phyloP scores from a whole-genome alignment of 331 rosid genomes.

The Acacia concinna region DNA sequence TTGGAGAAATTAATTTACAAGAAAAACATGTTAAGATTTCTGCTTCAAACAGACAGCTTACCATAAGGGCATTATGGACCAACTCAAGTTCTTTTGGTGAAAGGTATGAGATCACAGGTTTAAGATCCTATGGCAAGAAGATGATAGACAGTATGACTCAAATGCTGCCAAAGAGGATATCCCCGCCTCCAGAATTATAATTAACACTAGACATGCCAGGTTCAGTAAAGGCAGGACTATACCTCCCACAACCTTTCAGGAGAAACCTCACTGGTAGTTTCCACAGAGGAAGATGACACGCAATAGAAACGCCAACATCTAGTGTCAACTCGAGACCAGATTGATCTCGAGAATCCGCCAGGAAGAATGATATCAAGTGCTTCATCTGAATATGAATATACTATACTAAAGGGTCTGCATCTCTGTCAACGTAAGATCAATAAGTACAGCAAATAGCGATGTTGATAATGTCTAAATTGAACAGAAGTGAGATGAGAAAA shows the following conservation, averaged over 20 bases:
- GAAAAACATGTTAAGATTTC: constrained; percentile 31
- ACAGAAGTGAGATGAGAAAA: constrained; percentile 17
- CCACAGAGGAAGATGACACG: constrained; percentile 54
- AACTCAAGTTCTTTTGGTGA: constrained; percentile 77
- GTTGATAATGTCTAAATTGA: constrained; percentile 9
- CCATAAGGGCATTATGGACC: constrained; percentile 85
- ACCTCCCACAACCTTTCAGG: constrained; percentile 98
- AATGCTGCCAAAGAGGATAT: constrained; percentile 30
- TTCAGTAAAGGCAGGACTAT: constrained; percentile 37
- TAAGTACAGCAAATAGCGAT: constrained; percentile 23
- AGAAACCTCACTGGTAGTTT: constrained; percentile 54
- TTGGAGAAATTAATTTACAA: constrained; percentile 30
- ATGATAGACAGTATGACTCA: constrained; percentile 32
- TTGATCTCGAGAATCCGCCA: constrained; percentile 51
- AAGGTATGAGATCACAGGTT: constrained; percentile 78
- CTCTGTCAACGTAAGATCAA: constrained; percentile 51
- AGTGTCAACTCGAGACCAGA: constrained; percentile 46
- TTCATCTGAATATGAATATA: constrained; percentile 55
- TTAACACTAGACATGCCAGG: constrained; percentile 34
- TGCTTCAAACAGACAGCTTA: constrained; percentile 43
- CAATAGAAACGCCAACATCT: constrained; percentile 56
- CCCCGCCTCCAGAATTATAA: constrained; percentile 34
- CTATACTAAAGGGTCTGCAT: constrained; percentile 52
- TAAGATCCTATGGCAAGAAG: constrained; percentile 76
- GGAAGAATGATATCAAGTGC: constrained; percentile 43